phyloP scores from a whole-genome alignment of 176 grass and related monocot genomes.

The Phragmites australis region DNA sequence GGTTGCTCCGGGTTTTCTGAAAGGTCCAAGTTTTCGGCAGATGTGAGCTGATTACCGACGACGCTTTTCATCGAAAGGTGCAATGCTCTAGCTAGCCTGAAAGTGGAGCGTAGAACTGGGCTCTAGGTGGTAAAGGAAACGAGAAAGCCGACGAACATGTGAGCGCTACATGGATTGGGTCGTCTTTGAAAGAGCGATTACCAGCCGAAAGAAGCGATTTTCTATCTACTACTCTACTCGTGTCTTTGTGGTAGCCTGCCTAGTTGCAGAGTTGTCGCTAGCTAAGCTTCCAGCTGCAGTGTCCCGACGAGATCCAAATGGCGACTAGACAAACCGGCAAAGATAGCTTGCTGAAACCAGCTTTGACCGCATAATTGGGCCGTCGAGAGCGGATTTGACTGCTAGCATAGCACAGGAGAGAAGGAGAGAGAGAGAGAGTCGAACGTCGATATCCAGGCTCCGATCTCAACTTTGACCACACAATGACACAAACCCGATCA shows the following conservation, averaged over 20 bases:
- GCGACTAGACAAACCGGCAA: background rate
- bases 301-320: background rate
- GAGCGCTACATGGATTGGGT: too few relatives aligned
- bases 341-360: background rate
- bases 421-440: background rate
- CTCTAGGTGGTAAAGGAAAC: background rate
- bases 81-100: background rate
- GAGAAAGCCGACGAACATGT: background rate
- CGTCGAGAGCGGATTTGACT: constrained; percentile 14
- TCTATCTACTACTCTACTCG: background rate
- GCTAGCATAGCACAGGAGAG: background rate
- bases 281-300: background rate
- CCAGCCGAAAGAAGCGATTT: background rate
- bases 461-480: background rate
- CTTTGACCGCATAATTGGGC: constrained; percentile 25
- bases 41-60: background rate
- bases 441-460: background rate
- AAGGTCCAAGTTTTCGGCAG: constrained; percentile 38
- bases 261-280: background rate
- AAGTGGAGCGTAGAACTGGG: background rate
- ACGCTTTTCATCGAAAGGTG: constrained; percentile 33
- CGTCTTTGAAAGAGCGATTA: background rate
- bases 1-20: constrained; percentile 31
- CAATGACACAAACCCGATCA: background rate
- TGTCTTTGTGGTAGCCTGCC: too few relatives aligned